These are phyloP conservation scores for Kodamaea alishanica DNA, from an alignment of 1,139 yeast species.

Conservation along the genomic window DNA sequence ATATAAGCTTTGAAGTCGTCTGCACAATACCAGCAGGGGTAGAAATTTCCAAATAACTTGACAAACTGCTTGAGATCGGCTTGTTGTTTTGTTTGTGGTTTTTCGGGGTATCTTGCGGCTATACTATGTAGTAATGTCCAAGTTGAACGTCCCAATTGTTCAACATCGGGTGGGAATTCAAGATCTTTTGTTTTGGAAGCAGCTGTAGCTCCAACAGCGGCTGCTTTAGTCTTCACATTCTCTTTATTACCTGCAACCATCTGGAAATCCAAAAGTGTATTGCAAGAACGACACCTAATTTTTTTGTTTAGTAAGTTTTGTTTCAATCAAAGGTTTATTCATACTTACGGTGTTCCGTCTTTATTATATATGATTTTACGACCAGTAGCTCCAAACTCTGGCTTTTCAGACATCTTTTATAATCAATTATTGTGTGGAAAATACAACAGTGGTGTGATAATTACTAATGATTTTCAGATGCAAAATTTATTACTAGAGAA, in stretches of 20 bases:
- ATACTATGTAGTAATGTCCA: slow-evolving; percentile 92
- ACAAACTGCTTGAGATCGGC: slow-evolving; percentile 69
- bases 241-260: slow-evolving; percentile 44
- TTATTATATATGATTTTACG: slow-evolving; percentile 73
- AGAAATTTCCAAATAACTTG: slow-evolving; percentile 67
- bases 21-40: slow-evolving; percentile 96
- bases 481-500: background rate
- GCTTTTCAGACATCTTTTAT: slow-evolving; percentile 18
- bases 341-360: slow-evolving; percentile 84
- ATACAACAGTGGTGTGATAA: slow-evolving; percentile 1
- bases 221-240: slow-evolving; percentile 10
- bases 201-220: slow-evolving; percentile 8
- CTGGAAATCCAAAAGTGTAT: slow-evolving; percentile 71
- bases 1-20: slow-evolving; percentile 73
- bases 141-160: slow-evolving; percentile 73
- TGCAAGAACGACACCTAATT: slow-evolving; percentile 76
- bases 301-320: slow-evolving; percentile 16
- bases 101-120: slow-evolving; percentile 84
- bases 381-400: slow-evolving; percentile 56
- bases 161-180: slow-evolving; percentile 79
- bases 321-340: background rate
- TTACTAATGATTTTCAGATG: background rate
- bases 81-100: slow-evolving; percentile 61
- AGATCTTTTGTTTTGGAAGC: slow-evolving; percentile 38
- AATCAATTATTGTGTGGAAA: background rate